Conservation (phyloP, 352 stramenopile species). For the Pythium pyrilobum region DNA sequence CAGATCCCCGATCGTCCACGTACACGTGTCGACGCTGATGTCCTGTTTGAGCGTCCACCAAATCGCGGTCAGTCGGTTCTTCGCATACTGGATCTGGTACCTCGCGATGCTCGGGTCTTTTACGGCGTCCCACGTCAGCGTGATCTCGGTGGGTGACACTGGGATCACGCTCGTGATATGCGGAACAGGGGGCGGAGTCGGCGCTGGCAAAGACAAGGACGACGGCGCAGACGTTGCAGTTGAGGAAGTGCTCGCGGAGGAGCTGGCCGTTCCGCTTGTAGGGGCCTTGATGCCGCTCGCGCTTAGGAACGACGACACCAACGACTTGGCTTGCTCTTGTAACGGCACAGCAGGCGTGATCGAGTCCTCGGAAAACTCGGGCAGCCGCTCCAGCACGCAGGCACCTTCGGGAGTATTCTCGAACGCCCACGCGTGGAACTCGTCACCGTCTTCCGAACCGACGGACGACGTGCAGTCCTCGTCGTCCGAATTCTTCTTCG, state of each 20-base stretch:
- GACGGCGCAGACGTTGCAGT: neutral
- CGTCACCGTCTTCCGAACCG: conserved; percentile 2
- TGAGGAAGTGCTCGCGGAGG: neutral
- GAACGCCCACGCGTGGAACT: conserved; percentile 23
- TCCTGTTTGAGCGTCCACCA: conserved; percentile 78
- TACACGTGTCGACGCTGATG: conserved; percentile 44
- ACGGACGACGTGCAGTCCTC: conserved; percentile 1
- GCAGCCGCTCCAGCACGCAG: conserved; percentile 42
- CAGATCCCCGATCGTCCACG: conserved; percentile 51
- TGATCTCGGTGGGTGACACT: conserved; percentile 50
- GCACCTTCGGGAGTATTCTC: conserved; percentile 27
- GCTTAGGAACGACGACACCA: conserved; percentile 58
- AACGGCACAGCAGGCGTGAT: conserved; percentile 25
- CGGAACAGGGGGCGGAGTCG: conserved; percentile 29
- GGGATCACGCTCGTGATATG: conserved; percentile 51
- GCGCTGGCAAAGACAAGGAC: too few species aligned
- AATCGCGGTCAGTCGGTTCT: conserved; percentile 72
- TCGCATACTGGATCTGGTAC: conserved; percentile 81
- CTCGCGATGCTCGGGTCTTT: conserved; percentile 50
- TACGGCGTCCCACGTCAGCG: conserved; percentile 69
- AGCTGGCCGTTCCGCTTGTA: neutral
- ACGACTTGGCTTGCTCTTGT: conserved; percentile 65
- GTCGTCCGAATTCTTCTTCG: conserved; percentile 2
- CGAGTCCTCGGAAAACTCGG: conserved; percentile 35
- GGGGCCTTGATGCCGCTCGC: conserved; percentile 32